phyloP scores from a whole-genome alignment of 2,329 filamentous ascomycete genomes.

The Aspergillus japonicus region DNA sequence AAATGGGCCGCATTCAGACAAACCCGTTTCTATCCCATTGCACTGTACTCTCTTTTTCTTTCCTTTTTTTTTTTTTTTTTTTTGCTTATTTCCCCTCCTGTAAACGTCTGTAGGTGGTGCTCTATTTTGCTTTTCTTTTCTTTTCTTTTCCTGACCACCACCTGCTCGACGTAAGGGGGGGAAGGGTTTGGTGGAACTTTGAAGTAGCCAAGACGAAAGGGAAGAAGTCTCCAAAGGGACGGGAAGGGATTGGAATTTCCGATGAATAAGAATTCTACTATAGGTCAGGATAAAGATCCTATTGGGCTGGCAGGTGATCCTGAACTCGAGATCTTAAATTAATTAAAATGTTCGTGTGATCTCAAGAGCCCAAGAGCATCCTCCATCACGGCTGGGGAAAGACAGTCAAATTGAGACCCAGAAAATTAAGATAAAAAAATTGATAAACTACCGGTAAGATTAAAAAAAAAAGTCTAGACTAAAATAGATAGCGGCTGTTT shows the following conservation, averaged over 20 bases:
- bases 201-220: not conserved
- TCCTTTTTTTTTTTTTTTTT: not conserved
- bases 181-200: not conserved
- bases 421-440: not conserved
- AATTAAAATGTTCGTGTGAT: not conserved
- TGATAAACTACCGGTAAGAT: not conserved
- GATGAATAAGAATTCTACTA: not conserved
- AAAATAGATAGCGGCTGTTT: not conserved
- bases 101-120: not conserved
- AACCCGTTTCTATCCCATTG: not conserved
- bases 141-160: not conserved
- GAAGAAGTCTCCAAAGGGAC: not conserved
- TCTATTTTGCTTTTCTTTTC: not conserved
- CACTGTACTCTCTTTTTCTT: not conserved
- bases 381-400: not conserved
- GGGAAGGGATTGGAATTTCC: not conserved
- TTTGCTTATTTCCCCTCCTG: not conserved
- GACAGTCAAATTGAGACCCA: not conserved
- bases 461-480: not conserved
- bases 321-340: not conserved
- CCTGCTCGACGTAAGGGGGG: not conserved
- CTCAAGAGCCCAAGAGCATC: not conserved
- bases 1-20: slow-evolving; percentile 10
- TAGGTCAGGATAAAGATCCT: not conserved
- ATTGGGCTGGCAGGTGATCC: not conserved